Evolutionary conservation across 345 rosid genomes (phyloP).

Genomic region (Acer negundo): DNA sequence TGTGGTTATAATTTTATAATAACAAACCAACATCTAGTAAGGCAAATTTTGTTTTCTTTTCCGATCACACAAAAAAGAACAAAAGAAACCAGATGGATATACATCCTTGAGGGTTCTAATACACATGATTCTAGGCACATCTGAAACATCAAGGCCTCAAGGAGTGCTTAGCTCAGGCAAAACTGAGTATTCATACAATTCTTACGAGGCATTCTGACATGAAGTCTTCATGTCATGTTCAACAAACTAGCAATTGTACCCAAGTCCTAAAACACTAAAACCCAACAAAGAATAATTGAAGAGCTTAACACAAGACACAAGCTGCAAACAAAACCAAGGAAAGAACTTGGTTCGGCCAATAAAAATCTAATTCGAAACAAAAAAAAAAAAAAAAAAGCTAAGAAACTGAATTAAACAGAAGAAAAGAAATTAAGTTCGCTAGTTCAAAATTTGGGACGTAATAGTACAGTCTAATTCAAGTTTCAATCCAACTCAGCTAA

Average conservation of each 20-base stretch:
- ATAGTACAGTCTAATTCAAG: no score
- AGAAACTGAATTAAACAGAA: not conserved
- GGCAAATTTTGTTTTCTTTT: no score
- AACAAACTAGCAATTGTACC: not conserved
- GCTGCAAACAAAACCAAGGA: not conserved
- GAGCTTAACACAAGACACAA: not conserved
- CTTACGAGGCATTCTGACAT: not conserved
- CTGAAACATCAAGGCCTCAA: not conserved
- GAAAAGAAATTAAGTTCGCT: no score
- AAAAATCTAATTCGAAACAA: not conserved
- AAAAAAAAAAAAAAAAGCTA: no score
- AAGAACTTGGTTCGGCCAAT: not conserved
- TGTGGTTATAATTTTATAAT: no score
- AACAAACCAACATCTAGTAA: not conserved
- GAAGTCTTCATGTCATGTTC: not conserved
- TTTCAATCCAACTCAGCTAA: no score
- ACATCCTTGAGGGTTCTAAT: not conserved
- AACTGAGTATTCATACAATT: not conserved
- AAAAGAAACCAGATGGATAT: not conserved
- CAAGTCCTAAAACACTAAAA: not conserved
- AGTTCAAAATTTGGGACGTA: no score
- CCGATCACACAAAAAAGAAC: no score
- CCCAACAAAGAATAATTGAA: not conserved
- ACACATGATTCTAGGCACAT: not conserved
- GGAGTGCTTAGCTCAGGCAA: not conserved